Conservation (phyloP, 192 early-diverging fungal species). For the Coemansia nantahalensis region DNA sequence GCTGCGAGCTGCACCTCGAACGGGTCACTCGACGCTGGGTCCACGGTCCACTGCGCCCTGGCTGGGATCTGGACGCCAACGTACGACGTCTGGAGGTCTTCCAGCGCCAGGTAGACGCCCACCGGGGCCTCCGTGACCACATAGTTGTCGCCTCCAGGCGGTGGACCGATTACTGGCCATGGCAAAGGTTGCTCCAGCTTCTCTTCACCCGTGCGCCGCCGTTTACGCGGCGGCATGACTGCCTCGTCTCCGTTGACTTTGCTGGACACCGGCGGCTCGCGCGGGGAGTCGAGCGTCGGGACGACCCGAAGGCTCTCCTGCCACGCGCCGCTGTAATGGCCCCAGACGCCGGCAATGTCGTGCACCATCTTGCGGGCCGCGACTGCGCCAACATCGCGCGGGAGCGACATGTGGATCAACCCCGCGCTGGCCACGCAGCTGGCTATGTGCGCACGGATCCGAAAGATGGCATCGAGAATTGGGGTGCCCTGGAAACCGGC, state of each 20-base stretch:
- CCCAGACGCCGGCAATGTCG: slow-evolving; percentile 20
- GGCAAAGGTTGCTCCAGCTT: too few relatives aligned
- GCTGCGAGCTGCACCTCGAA: slow-evolving; percentile 25
- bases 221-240: slow-evolving; percentile 24
- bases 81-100: slow-evolving; percentile 37
- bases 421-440: slow-evolving; percentile 20
- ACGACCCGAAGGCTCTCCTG: slow-evolving; percentile 17
- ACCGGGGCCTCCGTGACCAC: slow-evolving; percentile 14
- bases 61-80: slow-evolving; percentile 43
- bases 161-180: too few relatives aligned
- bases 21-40: neutral
- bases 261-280: slow-evolving; percentile 12
- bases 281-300: slow-evolving; percentile 23
- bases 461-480: slow-evolving; percentile 21
- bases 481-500: slow-evolving; percentile 7
- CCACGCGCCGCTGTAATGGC: slow-evolving; percentile 19
- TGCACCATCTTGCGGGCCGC: slow-evolving; percentile 9
- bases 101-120: slow-evolving; percentile 31
- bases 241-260: neutral
- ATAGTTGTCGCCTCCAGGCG: slow-evolving; percentile 20
- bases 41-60: neutral
- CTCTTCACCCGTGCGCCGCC: slow-evolving; percentile 9
- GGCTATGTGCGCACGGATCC: slow-evolving; percentile 32
- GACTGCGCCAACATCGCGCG: neutral
- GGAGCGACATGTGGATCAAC: slow-evolving; percentile 28